These are phyloP conservation scores for Geotrichum candidum DNA, from an alignment of 1,139 yeast genomes.

Conservation along the genomic window DNA sequence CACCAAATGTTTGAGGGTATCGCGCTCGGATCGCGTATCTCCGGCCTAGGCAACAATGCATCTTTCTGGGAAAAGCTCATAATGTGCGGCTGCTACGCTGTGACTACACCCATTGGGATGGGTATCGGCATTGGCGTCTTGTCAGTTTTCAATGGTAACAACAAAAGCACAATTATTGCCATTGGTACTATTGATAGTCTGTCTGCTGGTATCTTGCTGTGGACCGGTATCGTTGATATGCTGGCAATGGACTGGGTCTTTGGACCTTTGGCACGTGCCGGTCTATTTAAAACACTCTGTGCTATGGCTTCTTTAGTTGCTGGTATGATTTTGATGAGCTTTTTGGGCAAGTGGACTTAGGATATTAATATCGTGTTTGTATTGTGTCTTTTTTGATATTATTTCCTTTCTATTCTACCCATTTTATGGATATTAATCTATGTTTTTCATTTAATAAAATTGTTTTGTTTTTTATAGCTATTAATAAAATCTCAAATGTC, in stretches of 20 bases:
- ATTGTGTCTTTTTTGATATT: neutral
- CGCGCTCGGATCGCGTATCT: constrained; percentile 76
- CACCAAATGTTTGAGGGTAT: constrained; percentile 91
- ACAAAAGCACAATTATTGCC: constrained; percentile 57
- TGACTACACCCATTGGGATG: constrained; percentile 75
- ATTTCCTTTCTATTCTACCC: neutral
- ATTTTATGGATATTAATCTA: too few relatives aligned
- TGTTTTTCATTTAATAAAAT: neutral
- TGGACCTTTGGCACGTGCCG: constrained; percentile 31
- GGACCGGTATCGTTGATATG: constrained; percentile 76
- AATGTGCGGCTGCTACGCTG: constrained; percentile 46
- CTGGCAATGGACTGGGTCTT: constrained; percentile 65
- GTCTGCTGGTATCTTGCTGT: constrained; percentile 73
- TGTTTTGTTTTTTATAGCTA: neutral
- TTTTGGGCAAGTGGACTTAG: constrained; percentile 40
- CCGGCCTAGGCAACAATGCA: constrained; percentile 32
- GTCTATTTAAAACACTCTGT: constrained; percentile 25
- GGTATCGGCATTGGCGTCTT: constrained; percentile 82
- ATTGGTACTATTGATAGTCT: constrained; percentile 72
- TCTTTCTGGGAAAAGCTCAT: constrained; percentile 14
- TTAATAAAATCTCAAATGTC: neutral
- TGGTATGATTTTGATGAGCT: constrained; percentile 40
- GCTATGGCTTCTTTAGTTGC: constrained; percentile 31
- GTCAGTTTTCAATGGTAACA: constrained; percentile 46
- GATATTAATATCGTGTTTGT: neutral